Evolutionary conservation across 345 rosid genomes (phyloP).

Genomic region (Murraya paniculata): DNA sequence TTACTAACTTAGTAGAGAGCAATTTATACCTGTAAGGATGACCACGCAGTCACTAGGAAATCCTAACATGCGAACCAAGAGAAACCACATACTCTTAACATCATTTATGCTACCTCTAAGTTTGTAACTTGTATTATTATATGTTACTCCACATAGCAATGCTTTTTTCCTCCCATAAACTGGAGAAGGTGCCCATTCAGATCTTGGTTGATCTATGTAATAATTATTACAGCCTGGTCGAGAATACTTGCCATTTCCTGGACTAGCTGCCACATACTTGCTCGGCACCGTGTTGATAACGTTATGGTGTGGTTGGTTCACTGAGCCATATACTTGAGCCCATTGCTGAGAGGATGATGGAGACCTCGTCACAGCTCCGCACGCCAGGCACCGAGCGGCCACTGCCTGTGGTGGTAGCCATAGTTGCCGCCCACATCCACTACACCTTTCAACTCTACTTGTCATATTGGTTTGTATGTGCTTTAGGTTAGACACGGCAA

Average conservation of each 20-base stretch:
- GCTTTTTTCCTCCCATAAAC: conserved; percentile 48
- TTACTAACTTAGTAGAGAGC: too few relatives aligned
- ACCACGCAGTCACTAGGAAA: conserved; percentile 45
- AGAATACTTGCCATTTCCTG: neutral
- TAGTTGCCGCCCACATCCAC: conserved; percentile 46
- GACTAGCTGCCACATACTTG: too few relatives aligned
- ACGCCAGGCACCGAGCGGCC: conserved; percentile 36
- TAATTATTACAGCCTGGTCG: neutral
- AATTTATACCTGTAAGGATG: conserved; percentile 32
- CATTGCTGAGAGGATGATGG: conserved; percentile 17
- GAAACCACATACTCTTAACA: conserved; percentile 49
- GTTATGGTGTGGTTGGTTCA: conserved; percentile 10
- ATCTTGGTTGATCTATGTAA: conserved; percentile 7
- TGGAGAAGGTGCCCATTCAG: conserved; percentile 13
- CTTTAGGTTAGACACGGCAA: neutral
- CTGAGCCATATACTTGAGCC: conserved; percentile 20
- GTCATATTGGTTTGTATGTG: conserved; percentile 23
- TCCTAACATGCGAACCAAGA: conserved; percentile 44
- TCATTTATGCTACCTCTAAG: conserved; percentile 54
- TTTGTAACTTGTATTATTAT: conserved; percentile 35
- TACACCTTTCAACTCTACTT: conserved; percentile 45
- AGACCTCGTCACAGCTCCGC: conserved; percentile 39
- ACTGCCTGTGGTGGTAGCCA: conserved; percentile 37
- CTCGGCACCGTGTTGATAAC: neutral
- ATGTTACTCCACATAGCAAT: conserved; percentile 51